Percentiles rank a stretch among this genome's conserved stretches.
Conservation (phyloP, 1,284 basidiomycete genomes). For the Apiotrichum gamsii region DNA sequence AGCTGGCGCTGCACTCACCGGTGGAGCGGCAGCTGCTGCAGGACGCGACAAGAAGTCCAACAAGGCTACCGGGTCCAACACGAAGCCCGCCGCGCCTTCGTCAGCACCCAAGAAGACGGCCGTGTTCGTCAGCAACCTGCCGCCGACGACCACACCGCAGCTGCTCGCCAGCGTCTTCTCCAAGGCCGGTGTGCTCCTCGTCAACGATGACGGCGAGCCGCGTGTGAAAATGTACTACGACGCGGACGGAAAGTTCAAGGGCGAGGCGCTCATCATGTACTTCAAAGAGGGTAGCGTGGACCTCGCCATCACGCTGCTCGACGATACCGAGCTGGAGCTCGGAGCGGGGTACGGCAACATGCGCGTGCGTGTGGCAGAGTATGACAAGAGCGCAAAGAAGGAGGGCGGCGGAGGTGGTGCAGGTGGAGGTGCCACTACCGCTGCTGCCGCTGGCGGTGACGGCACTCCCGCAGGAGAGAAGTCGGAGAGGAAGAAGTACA, state of each 20-base stretch:
- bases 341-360: conserved; percentile 65
- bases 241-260: conserved; percentile 84
- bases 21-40: too few species aligned
- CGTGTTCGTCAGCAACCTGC: conserved; percentile 82
- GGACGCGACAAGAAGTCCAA: not conserved
- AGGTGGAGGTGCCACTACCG: not conserved
- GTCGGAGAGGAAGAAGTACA: conserved; percentile 57
- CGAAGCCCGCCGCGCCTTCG: conserved; percentile 8
- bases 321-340: conserved; percentile 86
- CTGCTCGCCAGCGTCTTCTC: conserved; percentile 77
- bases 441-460: too few species aligned
- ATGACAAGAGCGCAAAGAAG: conserved; percentile 45
- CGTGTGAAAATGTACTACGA: conserved; percentile 91
- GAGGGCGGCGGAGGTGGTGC: conserved; percentile 51
- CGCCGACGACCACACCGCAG: conserved; percentile 64
- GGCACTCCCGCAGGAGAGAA: conserved; percentile 55
- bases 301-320: conserved; percentile 77
- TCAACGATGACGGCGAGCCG: conserved; percentile 77
- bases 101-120: conserved; percentile 66
- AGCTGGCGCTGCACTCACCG: conserved; percentile 12
- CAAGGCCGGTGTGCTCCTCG: conserved; percentile 85
- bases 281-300: conserved; percentile 94
- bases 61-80: not conserved
- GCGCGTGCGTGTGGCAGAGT: conserved; percentile 78
- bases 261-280: conserved; percentile 92